Evolutionary conservation across 805 yeast genomes (phyloP).

Genomic region (Candida sanyiensis): DNA sequence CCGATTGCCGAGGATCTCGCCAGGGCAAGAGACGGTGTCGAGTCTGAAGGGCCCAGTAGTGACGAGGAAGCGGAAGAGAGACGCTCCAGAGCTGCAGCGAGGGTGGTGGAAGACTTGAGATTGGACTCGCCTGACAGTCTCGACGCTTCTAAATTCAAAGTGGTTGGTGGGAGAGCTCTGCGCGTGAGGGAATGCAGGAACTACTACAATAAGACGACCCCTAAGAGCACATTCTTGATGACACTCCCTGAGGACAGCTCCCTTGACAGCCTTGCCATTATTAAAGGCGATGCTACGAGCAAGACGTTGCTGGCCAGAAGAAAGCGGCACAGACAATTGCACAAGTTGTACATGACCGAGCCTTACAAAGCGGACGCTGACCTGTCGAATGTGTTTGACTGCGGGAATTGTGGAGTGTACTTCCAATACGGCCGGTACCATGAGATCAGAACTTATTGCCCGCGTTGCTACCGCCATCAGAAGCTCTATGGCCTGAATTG

Average conservation of each 20-base stretch:
- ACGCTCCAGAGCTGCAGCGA: slow-evolving; percentile 2
- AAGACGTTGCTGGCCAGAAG: slow-evolving; percentile 7
- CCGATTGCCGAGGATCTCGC: not conserved
- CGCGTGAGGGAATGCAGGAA: slow-evolving; percentile 9
- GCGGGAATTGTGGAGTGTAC: slow-evolving; percentile 27
- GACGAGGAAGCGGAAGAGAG: slow-evolving; percentile 6
- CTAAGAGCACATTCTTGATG: not conserved
- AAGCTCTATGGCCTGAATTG: slow-evolving; percentile 22
- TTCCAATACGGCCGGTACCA: slow-evolving; percentile 11
- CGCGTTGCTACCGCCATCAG: slow-evolving; percentile 26
- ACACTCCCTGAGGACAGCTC: slow-evolving; percentile 9
- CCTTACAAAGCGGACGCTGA: slow-evolving; percentile 12
- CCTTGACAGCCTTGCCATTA: slow-evolving; percentile 12
- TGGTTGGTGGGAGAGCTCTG: slow-evolving; percentile 16
- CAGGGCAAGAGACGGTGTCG: not conserved
- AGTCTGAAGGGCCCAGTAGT: not conserved
- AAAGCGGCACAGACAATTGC: slow-evolving; percentile 18
- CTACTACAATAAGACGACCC: not conserved
- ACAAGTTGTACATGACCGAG: slow-evolving; percentile 17
- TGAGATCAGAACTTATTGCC: slow-evolving; percentile 20
- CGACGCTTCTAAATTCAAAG: slow-evolving; percentile 2
- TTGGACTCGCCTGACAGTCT: not conserved
- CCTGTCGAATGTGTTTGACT: slow-evolving; percentile 20
- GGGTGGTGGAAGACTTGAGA: not conserved
- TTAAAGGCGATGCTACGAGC: not conserved